These are phyloP conservation scores for Acanthamoeba sp. DNA, from an alignment of 208 protist species.

Conservation along the genomic window DNA sequence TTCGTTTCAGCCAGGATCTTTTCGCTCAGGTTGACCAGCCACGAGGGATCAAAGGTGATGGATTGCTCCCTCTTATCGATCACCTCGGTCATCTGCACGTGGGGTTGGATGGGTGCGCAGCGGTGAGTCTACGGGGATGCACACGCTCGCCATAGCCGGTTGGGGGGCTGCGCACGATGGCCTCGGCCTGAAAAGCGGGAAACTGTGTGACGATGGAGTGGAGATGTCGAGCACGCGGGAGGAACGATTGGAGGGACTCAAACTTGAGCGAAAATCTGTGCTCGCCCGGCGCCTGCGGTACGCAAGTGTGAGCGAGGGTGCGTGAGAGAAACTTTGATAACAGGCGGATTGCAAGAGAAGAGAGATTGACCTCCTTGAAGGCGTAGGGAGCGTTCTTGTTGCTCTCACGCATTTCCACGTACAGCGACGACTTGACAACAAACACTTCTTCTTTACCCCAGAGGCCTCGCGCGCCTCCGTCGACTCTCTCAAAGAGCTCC, in stretches of 20 bases:
- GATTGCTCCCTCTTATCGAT: constrained; percentile 80
- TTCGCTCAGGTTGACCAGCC: constrained; percentile 82
- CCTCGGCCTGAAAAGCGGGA: constrained; percentile 27
- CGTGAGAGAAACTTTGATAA: neutral
- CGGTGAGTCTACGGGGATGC: no score
- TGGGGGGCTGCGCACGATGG: neutral
- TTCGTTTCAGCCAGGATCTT: constrained; percentile 73
- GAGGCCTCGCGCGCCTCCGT: neutral
- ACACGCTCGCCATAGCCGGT: no score
- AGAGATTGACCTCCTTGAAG: constrained; percentile 67
- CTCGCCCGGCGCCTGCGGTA: neutral
- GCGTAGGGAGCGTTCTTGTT: constrained; percentile 83
- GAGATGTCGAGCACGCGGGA: constrained; percentile 33
- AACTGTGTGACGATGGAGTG: constrained; percentile 42
- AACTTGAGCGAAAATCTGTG: constrained; percentile 66
- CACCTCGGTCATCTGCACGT: constrained; percentile 61
- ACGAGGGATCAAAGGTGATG: constrained; percentile 79
- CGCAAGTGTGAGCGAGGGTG: neutral
- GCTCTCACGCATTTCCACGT: constrained; percentile 84
- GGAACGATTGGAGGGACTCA: constrained; percentile 48
- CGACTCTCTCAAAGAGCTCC: neutral
- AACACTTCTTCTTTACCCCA: constrained; percentile 55
- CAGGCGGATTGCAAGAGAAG: neutral
- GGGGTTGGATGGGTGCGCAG: no score
- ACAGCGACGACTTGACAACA: neutral